Evolutionary conservation across 208 protist genomes (phyloP).

Genomic region (Leishmania aethiopica): DNA sequence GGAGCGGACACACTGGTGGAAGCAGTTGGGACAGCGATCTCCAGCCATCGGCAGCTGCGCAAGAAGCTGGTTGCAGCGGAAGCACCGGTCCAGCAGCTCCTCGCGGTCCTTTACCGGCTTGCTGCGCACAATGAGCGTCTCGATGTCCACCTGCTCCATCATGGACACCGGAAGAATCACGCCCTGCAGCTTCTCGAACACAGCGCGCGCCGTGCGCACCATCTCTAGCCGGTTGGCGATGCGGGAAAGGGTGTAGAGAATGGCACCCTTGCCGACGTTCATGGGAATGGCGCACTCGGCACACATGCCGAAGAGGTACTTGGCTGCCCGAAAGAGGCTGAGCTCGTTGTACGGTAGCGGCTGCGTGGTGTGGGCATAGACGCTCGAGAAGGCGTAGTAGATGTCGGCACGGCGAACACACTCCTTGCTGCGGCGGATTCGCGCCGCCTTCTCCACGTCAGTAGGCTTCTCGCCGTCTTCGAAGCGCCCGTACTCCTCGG

Average conservation of each 20-base stretch:
- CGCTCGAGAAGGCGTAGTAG: conserved; percentile 92
- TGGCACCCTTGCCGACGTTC: conserved; percentile 88
- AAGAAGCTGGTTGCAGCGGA: conserved; percentile 90
- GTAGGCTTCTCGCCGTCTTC: conserved; percentile 65
- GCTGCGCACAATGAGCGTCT: conserved; percentile 87
- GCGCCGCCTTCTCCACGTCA: conserved; percentile 55
- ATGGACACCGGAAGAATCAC: conserved; percentile 84
- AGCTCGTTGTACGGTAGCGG: conserved; percentile 89
- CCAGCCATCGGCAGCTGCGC: conserved; percentile 81
- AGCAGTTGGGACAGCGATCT: conserved; percentile 91
- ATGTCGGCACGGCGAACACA: conserved; percentile 86
- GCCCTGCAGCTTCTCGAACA: conserved; percentile 89
- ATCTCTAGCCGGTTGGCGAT: conserved; percentile 86
- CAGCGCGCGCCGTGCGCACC: conserved; percentile 86
- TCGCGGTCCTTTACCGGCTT: conserved; percentile 89
- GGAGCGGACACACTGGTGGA: conserved; percentile 93
- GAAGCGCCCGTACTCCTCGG: conserved; percentile 76
- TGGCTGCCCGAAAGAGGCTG: conserved; percentile 86
- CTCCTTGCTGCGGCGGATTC: conserved; percentile 80
- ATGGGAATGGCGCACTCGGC: conserved; percentile 70
- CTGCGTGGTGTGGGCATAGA: conserved; percentile 89
- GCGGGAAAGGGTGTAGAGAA: conserved; percentile 89
- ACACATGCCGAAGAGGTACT: conserved; percentile 81
- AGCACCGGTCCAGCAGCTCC: conserved; percentile 92
- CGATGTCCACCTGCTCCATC: conserved; percentile 91